Conservation (phyloP, 371 early-diverging fungal species). For the Mucor mucedo region DNA sequence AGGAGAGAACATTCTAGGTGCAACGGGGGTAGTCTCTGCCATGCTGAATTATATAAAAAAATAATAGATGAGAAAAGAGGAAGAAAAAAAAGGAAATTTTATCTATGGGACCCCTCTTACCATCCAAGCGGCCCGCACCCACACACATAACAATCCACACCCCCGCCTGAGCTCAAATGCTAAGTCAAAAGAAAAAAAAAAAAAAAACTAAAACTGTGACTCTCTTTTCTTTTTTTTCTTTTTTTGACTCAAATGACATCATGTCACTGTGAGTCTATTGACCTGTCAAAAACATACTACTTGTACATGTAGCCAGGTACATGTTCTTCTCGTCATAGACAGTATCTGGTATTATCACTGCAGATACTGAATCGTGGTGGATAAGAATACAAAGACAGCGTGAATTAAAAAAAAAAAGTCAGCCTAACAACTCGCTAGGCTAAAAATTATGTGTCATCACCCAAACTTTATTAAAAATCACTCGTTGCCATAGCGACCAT, state of each 20-base stretch:
- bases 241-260: background rate
- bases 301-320: no score
- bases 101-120: background rate
- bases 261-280: background rate
- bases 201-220: conserved; percentile 11
- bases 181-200: background rate
- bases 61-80: background rate
- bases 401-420: no score
- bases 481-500: no score
- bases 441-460: no score
- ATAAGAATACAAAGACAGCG: no score
- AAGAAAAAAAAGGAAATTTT: background rate
- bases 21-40: conserved; percentile 22
- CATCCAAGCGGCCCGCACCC: no score
- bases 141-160: background rate
- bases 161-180: background rate
- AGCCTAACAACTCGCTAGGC: no score
- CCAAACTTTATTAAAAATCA: no score
- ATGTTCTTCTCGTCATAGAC: no score
- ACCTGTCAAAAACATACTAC: background rate
- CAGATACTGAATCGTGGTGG: no score
- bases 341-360: no score
- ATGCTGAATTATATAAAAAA: conserved; percentile 7
- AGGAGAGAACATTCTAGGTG: conserved; percentile 32
- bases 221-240: background rate